Evolutionary conservation across 345 rosid genomes (phyloP), one percentile per base, ranked within the genome.

Genomic region (Hypericum androsaemum): DNA sequence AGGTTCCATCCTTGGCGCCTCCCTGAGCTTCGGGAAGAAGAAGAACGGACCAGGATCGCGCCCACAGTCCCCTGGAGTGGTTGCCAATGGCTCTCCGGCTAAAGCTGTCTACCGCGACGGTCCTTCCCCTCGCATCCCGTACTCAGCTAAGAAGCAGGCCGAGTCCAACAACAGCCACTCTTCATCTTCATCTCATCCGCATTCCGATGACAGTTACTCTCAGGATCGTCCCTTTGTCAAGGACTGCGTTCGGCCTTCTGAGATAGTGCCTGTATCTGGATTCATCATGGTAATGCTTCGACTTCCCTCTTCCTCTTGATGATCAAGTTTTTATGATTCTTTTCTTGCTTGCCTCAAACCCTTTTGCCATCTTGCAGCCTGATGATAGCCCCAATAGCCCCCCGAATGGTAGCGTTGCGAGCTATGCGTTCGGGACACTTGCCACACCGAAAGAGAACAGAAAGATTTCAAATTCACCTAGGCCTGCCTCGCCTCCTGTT

Each of bases 21-120:
- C 89, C 37, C 66, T 74, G 51, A 84, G 89, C 78, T 75, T 82
- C 51, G 81, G 83, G 57, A 69, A 72, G 69, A 80, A 71, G 57
- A 75, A 84, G 79, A 79, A 79, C 52, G 80, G 66, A 64, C 39
- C 77, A 12, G 50, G 66, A 44, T 64, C 81, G 54, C 75, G 60
- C 53, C 71, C 76, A 17, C 61, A 7, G 37, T 54, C 97, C 12
- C 74, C 84, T 41, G 66, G 45, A 59, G 58, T 59, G 8, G 40
- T 17, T 54, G 66, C 60, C 53, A 74, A 62, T 40, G 60, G 47
- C 11, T 52, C 61, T 53, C 65, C 59, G 42, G 52, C 17, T 14
- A 69, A 57, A 45, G 53, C 63, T 40, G 50, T 47, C 48, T 54
- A 55, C 13, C 64, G 74, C 5, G 32, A 22, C 32, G 57, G 53